Evolutionary conservation across 768 basidiomycete genomes (phyloP), one percentile per base, ranked within the genome.

Genomic region (Boletales sp.): DNA sequence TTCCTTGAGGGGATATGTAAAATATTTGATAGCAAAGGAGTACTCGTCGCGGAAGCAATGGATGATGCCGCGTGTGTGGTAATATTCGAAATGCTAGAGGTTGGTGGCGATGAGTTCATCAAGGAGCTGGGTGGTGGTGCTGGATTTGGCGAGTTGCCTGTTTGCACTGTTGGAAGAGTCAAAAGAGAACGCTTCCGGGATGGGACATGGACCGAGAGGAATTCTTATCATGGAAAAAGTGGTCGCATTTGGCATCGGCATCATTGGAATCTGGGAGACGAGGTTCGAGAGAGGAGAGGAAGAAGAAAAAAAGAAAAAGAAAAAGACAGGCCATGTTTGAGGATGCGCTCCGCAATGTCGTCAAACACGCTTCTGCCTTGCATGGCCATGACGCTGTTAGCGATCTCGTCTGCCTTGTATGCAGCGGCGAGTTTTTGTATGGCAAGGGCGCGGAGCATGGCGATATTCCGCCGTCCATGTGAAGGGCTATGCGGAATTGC

Each of bases 161-260:
- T 54, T 53, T 9, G 58, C 45, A 50, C 62, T 60, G 50, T 49
- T 55, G 50, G 43, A 62, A 62, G 19, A 33, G 55, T 60, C 46
- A 57, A 46, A 36, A 36, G 41, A 45, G 56, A 1, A 54, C 50
- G 32, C 18, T 15, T 51, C 37, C 33, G 41, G 19, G 33, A 37
- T 55, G 15, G 17, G 33, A n/a, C 42, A 71, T 77, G 52, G 53
- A 93, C 90, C 91, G 78, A 48, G 92, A 94, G 18, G 92, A 92
- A 56, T 94, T 94, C 71, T 92, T 94, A 63, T 94, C 91, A 58
- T 94, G 92, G 70, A 94, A 94, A 65, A 94, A 94, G 60, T 93
- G 86, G 2, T 94, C 90, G 64, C 93, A 93, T 73, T 78, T 82
- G 12, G 91, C 90, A 57, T 93, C 88, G 9, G 77, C 57, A 56